phyloP scores from a whole-genome alignment of 345 rosid genomes.

The Lepidium aucheri region DNA sequence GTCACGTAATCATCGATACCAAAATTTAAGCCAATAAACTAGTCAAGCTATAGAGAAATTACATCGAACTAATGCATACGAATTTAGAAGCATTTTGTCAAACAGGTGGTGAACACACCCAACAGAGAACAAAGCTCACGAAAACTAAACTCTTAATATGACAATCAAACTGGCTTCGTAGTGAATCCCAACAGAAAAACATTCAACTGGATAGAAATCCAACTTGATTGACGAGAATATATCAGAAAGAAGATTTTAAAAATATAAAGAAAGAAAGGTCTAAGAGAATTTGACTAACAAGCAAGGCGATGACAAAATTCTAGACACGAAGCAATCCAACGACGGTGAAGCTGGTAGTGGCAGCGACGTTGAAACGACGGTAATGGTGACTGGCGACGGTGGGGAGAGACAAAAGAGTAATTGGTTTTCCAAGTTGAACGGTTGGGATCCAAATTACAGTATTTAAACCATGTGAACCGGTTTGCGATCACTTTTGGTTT shows the following conservation, averaged over 20 bases:
- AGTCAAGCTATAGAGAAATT: neutral
- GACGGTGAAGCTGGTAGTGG: neutral
- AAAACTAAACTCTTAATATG: neutral
- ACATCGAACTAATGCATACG: neutral
- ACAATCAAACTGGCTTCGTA: neutral
- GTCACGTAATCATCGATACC: neutral
- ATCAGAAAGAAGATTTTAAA: neutral
- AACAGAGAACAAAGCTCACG: neutral
- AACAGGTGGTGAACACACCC: neutral
- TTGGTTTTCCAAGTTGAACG: neutral
- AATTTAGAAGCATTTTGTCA: constrained; percentile 3
- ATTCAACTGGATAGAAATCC: neutral
- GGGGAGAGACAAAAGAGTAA: neutral
- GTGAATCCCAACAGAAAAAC: neutral
- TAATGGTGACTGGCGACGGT: neutral
- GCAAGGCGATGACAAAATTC: neutral
- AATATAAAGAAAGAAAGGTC: neutral
- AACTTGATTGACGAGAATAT: neutral
- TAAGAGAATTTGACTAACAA: neutral
- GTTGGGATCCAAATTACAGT: neutral
- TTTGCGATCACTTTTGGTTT: neutral
- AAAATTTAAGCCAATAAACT: neutral
- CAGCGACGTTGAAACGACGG: neutral
- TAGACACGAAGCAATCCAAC: neutral
- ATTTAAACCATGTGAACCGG: neutral